Percentiles rank a stretch among this genome's conserved stretches.
phyloP scores from a whole-genome alignment of 2,329 filamentous ascomycete species.

The Beauveria sp. region DNA sequence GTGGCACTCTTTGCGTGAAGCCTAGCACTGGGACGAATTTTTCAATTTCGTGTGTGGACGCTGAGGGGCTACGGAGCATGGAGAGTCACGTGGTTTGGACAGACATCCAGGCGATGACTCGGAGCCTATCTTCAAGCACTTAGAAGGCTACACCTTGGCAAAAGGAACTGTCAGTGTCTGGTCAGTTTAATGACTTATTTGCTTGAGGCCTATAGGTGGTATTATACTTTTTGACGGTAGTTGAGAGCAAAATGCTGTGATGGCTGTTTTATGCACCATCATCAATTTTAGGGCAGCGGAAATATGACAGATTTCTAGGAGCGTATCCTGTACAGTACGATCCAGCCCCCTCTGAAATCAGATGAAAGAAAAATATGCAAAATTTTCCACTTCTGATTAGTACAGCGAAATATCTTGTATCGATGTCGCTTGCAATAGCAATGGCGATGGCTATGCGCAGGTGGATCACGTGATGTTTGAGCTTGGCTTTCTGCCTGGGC shows the following conservation, averaged over 20 bases:
- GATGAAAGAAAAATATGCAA: no score
- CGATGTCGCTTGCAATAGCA: background rate
- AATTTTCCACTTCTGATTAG: no score
- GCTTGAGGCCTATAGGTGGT: no score
- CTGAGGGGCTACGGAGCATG: constrained; percentile 31
- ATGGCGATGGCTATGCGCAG: background rate
- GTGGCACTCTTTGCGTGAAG: constrained; percentile 32
- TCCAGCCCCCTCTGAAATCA: no score
- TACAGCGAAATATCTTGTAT: background rate
- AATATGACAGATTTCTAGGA: no score
- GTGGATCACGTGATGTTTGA: background rate
- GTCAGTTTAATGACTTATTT: background rate
- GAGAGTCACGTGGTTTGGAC: constrained; percentile 25
- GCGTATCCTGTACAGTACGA: no score
- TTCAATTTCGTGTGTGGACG: constrained; percentile 40
- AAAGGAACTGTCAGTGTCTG: background rate
- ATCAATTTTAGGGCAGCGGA: no score
- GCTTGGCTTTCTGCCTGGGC: background rate
- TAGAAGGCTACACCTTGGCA: background rate
- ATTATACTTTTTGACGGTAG: no score
- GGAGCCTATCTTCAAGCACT: background rate
- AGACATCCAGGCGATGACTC: constrained; percentile 19
- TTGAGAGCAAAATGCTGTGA: no score
- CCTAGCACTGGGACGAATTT: constrained; percentile 31
- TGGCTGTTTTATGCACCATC: no score